Evolutionary conservation across 176 grass and related monocot genomes (phyloP), one percentile per base, ranked within the genome.

Genomic region (Coix lacrymajobi): DNA sequence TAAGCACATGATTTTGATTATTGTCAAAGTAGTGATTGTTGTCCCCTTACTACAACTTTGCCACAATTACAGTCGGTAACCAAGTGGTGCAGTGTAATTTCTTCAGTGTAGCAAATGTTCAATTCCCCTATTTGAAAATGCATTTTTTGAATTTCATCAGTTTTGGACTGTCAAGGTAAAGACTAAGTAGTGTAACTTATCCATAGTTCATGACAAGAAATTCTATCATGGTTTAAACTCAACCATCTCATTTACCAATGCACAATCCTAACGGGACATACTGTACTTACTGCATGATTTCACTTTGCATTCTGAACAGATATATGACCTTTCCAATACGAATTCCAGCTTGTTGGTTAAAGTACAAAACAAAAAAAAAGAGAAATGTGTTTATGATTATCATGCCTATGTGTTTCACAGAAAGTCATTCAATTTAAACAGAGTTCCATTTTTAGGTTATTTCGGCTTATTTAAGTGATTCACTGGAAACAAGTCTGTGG

Each of bases 211-310:
- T 4, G 33, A 60, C 24, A 82, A 58, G n/a, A 29, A 82, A 70
- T 51, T 25, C 33, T 49, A 63, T 16, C 40, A 33, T 82, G 43
- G 54, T 29, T 71, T 52, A 77, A 15, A 78, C 20, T 71, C 39
- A 88, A 66, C 72, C 20, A 56, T 13, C 32, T 73, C 25, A 38
- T 79, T 78, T 83, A 71, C 44, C 20, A 48, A 70, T 66, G 17
- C 9, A 8, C n/a, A 9, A 54, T 37, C 66, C 64, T 25, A 64
- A 36, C n/a, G n/a, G n/a, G n/a, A n/a, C n/a, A n/a, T n/a, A n/a
- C n/a, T n/a, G n/a, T n/a, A n/a, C n/a, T n/a, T 20, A 32, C 25
- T 22, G 17, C 56, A 11, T 62, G 52, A 45, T 46, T 71, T 30
- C 54, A 62, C 56, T 29, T 44, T 15, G 22, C 48, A 81, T 62